phyloP scores from a whole-genome alignment of 495 filamentous ascomycete species.

The Penicillium cinerascens region DNA sequence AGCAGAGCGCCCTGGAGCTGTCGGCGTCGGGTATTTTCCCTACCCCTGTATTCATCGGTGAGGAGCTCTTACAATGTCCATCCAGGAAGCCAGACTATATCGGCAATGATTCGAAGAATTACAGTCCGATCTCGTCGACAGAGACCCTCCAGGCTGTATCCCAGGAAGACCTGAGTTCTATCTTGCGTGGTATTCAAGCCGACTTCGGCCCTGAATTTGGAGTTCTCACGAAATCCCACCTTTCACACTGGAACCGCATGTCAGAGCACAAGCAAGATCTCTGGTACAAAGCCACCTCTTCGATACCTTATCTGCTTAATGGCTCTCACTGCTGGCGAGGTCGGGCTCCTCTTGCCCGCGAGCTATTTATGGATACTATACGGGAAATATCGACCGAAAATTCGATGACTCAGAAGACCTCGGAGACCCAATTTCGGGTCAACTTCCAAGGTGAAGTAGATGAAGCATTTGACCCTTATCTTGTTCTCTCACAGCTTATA shows the following conservation, averaged over 20 bases:
- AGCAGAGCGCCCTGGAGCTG: constrained; percentile 3
- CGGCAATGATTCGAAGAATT: too few relatives aligned
- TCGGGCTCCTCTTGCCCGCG: constrained; percentile 1
- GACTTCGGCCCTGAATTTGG: constrained; percentile 2
- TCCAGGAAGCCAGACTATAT: too few relatives aligned
- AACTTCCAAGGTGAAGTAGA: constrained; percentile 9
- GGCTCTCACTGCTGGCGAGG: constrained; percentile 6
- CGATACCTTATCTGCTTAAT: not conserved
- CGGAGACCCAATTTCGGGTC: constrained; percentile 2
- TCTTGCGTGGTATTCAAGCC: too few relatives aligned
- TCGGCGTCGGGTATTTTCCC: not conserved
- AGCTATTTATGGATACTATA: constrained; percentile 4
- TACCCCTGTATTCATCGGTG: too few relatives aligned
- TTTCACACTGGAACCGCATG: constrained; percentile 2
- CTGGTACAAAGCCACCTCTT: constrained; percentile 3
- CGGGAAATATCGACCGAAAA: not conserved
- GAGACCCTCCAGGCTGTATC: too few relatives aligned
- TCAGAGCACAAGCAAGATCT: constrained; percentile 3
- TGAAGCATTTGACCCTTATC: constrained; percentile 1
- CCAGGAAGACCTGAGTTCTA: too few relatives aligned
- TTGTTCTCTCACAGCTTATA: constrained; percentile 8
- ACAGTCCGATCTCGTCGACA: too few relatives aligned
- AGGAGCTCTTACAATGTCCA: not conserved
- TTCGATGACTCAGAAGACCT: not conserved
- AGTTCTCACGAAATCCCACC: too few relatives aligned